Conservation (phyloP, 2,329 filamentous ascomycete species). For the Talaromyces atroroseus region DNA sequence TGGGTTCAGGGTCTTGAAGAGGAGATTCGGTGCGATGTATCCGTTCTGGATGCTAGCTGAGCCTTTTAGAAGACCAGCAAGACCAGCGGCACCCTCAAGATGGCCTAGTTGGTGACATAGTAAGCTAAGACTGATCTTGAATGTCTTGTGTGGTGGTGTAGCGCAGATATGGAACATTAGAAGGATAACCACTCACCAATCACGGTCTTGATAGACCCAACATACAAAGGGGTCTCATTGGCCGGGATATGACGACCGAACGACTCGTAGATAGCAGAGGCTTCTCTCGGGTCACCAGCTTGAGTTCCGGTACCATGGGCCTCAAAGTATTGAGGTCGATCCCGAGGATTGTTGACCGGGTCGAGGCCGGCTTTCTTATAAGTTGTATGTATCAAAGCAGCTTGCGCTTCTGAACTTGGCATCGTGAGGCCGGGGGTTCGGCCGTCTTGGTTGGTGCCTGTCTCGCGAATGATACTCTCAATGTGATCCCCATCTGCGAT, state of each 20-base stretch:
- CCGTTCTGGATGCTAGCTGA: constrained; percentile 34
- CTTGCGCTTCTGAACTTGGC: constrained; percentile 30
- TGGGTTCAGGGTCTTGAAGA: constrained; percentile 24
- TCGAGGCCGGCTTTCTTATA: constrained; percentile 34
- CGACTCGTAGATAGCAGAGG: constrained; percentile 6
- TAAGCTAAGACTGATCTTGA: constrained; percentile 12
- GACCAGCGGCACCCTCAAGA: constrained; percentile 23
- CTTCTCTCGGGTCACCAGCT: constrained; percentile 19
- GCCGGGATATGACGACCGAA: background rate
- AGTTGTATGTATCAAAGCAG: constrained; percentile 28
- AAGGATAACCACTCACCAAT: background rate
- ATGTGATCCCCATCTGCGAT: constrained; percentile 41
- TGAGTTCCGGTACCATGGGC: constrained; percentile 35
- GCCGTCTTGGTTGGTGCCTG: constrained; percentile 29
- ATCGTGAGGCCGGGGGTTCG: constrained; percentile 25
- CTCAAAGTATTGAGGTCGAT: constrained; percentile 37
- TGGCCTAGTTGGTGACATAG: constrained; percentile 22
- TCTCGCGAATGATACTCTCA: constrained; percentile 29
- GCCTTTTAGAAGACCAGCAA: constrained; percentile 22
- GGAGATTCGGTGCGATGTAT: constrained; percentile 21
- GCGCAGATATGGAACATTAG: constrained; percentile 18
- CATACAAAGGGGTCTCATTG: background rate
- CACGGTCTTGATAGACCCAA: background rate
- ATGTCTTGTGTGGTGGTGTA: constrained; percentile 22
- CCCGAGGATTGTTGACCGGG: constrained; percentile 8